A percentile compares a stretch with the other conserved stretches of the same genome.
phyloP scores from a whole-genome alignment of 495 filamentous ascomycete genomes.

The Aspergillus sparsus region DNA sequence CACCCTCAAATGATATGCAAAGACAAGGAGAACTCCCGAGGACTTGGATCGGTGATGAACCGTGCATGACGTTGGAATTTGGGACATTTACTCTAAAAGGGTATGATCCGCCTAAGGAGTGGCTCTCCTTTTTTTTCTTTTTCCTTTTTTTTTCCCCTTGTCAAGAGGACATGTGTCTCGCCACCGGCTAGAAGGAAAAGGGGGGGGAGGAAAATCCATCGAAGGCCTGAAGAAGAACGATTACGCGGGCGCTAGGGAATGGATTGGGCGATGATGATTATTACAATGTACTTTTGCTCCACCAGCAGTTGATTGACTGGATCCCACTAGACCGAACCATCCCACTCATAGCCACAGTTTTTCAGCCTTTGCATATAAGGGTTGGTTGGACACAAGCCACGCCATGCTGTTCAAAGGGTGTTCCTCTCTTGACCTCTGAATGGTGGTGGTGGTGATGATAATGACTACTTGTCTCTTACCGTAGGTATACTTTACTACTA shows the following conservation, averaged over 20 bases:
- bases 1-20: background rate
- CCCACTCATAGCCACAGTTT: constrained; percentile 17
- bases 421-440: background rate
- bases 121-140: constrained; percentile 19
- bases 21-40: background rate
- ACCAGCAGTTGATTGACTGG: constrained; percentile 12
- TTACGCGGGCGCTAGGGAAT: constrained; percentile 15
- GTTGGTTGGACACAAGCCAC: constrained; percentile 13
- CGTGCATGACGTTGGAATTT: constrained; percentile 29
- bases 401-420: constrained; percentile 3
- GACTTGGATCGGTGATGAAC: constrained; percentile 25
- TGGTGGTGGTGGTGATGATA: constrained; percentile 9
- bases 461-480: background rate
- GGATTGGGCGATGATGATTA: constrained; percentile 15
- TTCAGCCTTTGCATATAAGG: background rate
- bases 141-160: background rate
- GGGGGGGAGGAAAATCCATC: constrained; percentile 13
- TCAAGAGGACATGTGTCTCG: constrained; percentile 11
- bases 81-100: constrained; percentile 7
- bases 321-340: constrained; percentile 6
- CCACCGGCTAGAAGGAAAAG: constrained; percentile 17
- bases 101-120: constrained; percentile 9
- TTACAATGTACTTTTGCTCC: constrained; percentile 14
- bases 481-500: background rate
- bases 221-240: constrained; percentile 19